These are phyloP conservation scores for Penium margaritaceum DNA, from an alignment of 139 green algal genomes.

Conservation along the genomic window DNA sequence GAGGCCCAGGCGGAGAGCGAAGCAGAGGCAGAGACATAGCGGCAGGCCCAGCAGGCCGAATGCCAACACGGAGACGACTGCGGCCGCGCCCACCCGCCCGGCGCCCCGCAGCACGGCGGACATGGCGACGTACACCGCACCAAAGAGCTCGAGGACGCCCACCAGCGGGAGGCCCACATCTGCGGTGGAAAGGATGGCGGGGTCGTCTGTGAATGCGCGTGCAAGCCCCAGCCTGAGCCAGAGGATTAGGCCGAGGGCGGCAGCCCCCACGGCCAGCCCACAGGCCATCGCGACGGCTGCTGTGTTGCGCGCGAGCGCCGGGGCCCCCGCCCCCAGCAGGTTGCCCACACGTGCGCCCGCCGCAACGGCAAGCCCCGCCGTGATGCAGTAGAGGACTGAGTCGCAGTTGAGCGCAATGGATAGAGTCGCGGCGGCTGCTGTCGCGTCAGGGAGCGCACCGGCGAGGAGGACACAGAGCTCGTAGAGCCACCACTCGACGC, in stretches of 20 bases:
- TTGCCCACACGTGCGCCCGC: conserved; percentile 26
- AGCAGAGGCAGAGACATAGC: neutral
- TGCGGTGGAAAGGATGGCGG: neutral
- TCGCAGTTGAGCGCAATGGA: conserved; percentile 24
- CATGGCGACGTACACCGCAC: neutral
- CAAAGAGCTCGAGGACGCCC: neutral
- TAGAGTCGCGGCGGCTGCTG: conserved; percentile 7
- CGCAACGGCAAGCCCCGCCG: conserved; percentile 3
- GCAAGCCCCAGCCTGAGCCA: neutral
- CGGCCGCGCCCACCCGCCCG: neutral
- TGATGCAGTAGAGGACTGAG: conserved; percentile 15
- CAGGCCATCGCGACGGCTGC: neutral
- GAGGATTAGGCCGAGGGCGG: neutral
- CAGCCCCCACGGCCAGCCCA: neutral
- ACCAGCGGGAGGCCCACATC: neutral
- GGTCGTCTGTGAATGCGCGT: neutral
- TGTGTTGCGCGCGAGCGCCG: neutral
- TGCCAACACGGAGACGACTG: neutral
- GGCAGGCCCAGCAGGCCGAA: neutral
- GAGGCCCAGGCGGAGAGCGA: neutral
- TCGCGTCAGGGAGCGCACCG: conserved; percentile 29
- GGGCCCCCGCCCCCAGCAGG: conserved; percentile 25
- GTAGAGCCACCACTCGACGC: conserved; percentile 44
- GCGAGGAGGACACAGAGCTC: conserved; percentile 36
- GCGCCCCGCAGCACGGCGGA: neutral